Base-by-base conservation (phyloP, 202 grass and related monocot genomes). In the Setaria italica region DNA sequence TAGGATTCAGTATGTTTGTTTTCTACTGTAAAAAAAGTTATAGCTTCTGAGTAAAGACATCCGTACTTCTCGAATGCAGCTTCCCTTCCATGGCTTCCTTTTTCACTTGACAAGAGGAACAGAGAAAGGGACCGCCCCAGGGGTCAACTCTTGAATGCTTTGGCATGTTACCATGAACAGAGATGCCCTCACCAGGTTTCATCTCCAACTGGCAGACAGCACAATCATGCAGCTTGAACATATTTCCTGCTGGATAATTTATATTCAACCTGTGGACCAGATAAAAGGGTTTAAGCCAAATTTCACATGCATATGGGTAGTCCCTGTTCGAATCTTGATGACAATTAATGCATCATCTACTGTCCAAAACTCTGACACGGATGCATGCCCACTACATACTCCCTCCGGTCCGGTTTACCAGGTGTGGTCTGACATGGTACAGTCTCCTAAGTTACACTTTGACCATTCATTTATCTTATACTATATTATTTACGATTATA, bases 31-130 rank as follows among this genome's bases (percentile, higher is more conserved):
- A 87, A 65, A 79, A 37, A 55, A 32, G 30, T 56, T 57, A 50
- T 77, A 89, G 33, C 16, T 9, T 72, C 10, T 58, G 17, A n/a
- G 62, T 72, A 67, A 47, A 70, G 45, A 80, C 9, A 76, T 70
- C 50, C 70, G 25, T 94, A 91, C 92, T 87, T 91, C 70, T 47
- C 62, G 76, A 93, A 85, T 87, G 62, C 29, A 60, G 82, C 56
- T 90, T 95, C 80, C 96, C 96, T 92, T 99, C 96, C 96, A 99
- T 99, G 48, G 96, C 93, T 87, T 90, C 93, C 65, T 94, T 99
- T 85, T 99, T 99, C 19, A 79, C 49, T 83, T 99, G 91, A 78
- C 96, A 99, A 48, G 93, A 92, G 68, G 81, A 64, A 50, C 96
- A 99, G 39, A 99, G 96, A 80, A 99, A 99, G 85, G 96, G 96